Base-by-base conservation (phyloP, 2,329 filamentous ascomycete species). In the Trichoderma oligosporum region DNA sequence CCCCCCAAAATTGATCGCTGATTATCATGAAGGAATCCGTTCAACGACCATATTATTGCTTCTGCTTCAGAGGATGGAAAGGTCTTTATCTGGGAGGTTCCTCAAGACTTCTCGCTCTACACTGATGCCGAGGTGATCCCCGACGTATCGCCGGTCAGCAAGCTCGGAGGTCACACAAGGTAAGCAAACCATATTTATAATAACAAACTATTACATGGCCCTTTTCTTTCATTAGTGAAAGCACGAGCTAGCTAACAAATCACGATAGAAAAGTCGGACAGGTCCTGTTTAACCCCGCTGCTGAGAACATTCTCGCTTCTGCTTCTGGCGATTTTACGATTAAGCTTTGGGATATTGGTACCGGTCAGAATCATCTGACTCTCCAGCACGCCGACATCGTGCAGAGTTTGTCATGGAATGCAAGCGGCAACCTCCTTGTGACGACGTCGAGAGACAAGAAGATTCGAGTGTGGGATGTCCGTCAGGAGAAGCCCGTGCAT, bases 371-470 rank as follows among this genome's bases (percentile, higher is more conserved):
- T 2, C 85, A 86, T 65, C 79, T 93, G 52, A 85, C 84, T 2
- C 82, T 99, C 61, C 92, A 89, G 74, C 88, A 97, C 73, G 84
- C 82, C 62, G 94, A 99, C 67, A 92, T 97, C 63, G 89, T 97
- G 36, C 94, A 97, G 74, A 96, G 91, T 61, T 80, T 97, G 67
- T 95, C 93, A 27, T 99, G 93, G 93, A 97, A 89, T 74, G 91
- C 91, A 62, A 87, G 89, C 65, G 94, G 94, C 60, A 85, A 85
- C 57, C 81, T 94, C 71, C 77, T 99, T 60, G 92, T 89, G 47
- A 97, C 94, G 7, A 97, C 94, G 7, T 96, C 91, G 61, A 85
- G 94, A 68, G 94, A 99, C 82, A 99, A 99, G 86, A 97, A 96
- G 79, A 82, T 99, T 62, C 87, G 94, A 60, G 86, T 97, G 62